Evolutionary conservation across 1,284 basidiomycete genomes (phyloP).

Genomic region (Thelephora terrestris): DNA sequence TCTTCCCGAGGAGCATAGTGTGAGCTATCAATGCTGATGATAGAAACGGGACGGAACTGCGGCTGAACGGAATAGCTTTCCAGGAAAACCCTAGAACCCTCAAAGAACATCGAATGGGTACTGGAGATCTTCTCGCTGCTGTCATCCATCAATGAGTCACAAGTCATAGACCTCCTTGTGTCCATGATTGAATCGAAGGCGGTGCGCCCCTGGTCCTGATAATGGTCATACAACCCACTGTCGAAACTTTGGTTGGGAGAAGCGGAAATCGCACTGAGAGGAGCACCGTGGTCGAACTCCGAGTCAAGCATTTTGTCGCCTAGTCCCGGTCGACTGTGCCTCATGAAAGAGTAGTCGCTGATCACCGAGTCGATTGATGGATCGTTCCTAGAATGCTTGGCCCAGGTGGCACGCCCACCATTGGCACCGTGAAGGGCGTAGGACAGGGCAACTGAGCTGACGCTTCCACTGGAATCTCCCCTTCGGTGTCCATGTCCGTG

Average conservation of each 20-base stretch:
- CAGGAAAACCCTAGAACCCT: conserved; percentile 10
- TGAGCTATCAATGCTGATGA: conserved; percentile 41
- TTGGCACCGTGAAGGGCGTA: conserved; percentile 41
- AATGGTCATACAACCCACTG: conserved; percentile 12
- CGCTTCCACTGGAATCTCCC: conserved; percentile 41
- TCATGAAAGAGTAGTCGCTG: conserved; percentile 51
- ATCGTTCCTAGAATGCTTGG: conserved; percentile 43
- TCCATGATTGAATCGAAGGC: conserved; percentile 60
- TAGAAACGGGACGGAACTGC: conserved; percentile 54
- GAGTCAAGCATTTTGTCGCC: conserved; percentile 85
- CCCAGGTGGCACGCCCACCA: conserved; percentile 51
- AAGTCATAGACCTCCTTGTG: conserved; percentile 9
- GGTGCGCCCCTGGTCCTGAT: conserved; percentile 22
- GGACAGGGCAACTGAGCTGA: conserved; percentile 42
- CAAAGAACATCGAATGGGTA: background rate
- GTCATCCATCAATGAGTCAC: conserved; percentile 17
- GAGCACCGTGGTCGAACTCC: conserved; percentile 43
- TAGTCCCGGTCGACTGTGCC: conserved; percentile 61
- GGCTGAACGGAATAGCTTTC: background rate
- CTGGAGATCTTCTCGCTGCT: background rate
- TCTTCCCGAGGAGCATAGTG: conserved; percentile 53
- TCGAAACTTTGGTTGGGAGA: conserved; percentile 44
- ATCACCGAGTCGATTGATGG: conserved; percentile 52
- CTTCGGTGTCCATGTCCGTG: conserved; percentile 30
- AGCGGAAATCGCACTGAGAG: conserved; percentile 57